Base-by-base conservation (phyloP, 768 basidiomycete genomes). In the Mycena alexandri region DNA sequence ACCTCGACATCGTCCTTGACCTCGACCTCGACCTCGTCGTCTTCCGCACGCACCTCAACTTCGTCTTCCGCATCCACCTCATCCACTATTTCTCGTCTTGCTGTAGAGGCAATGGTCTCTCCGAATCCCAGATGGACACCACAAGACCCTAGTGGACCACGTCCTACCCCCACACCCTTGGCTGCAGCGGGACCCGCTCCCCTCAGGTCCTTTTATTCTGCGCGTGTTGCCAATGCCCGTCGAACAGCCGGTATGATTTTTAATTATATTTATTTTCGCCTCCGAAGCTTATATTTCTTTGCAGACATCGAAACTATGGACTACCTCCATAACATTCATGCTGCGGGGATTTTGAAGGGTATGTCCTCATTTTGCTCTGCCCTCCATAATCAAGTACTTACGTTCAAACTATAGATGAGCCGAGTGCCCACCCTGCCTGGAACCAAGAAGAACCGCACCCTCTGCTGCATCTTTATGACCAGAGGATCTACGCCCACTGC, bases 261-360 rank as follows among this genome's bases (percentile, higher is more conserved):
- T 10, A 2, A 9, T 24, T 24, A 11, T 2, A 8, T 25, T 5
- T 4, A n/a, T 22, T n/a, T n/a, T n/a, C n/a, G n/a, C n/a, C n/a
- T n/a, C n/a, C 46, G 5, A 43, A 8, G 12, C 29, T 29, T 11
- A 46, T 38, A 14, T 17, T 48, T 50, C 1, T 36, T 36, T 38
- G 8, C n/a, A 60, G 58, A 60, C 13, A 24, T 41, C 2, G 24
- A 22, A 7, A 17, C n/a, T 2, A 60, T 60, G 58, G 58, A 47
- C 46, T 60, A 21, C 13, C 19, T 50, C 2, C 46, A 60, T 9
- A n/a, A 60, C 6, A 60, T 50, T 13, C 12, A 34, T 2, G 5
- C 13, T 4, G 42, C 48, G 1, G 61, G 61, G 3, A 2, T 55
- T 1, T 5, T 54, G 1, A 25, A 29, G 5, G 52, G 62, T 54